Evolutionary conservation across 148 eudicot genomes (phyloP), one percentile per base, ranked within the genome.

Genomic region (Silene uniflora): DNA sequence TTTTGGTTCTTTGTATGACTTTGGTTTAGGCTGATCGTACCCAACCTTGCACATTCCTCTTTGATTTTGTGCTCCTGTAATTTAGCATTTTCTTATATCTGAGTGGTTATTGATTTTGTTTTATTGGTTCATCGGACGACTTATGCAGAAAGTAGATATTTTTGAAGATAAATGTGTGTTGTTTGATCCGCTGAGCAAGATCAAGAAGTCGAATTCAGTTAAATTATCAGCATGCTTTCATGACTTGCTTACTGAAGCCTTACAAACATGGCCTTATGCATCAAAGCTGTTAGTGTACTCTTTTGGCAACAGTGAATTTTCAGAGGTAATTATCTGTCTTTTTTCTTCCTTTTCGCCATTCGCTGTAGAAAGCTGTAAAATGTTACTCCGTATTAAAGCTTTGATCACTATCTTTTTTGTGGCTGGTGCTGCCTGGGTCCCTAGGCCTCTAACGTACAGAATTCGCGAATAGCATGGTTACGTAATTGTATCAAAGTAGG

Each of bases 191-290:
- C 13, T 56, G 76, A 39, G 32, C 47, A 46, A 55, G 44, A 66
- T 73, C 66, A 35, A 70, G 66, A 78, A 55, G 46, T 52, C 72
- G 4, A 23, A 67, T 59, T 47, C 46, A 73, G 67, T 78, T 18
- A 56, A 60, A 56, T 11, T 78, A 54, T 65, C 76, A 0, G 10
- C 66, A 10, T 6, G 22, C 66, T 78, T 24, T 65, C 73, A 18
- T 12, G 72, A 78, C 35, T 19, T 78, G 73, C 59, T 73, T 46
- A 54, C 75, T 56, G 73, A 52, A 56, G 76, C 81, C 42, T 67
- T 78, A 6, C 58, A 35, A 47, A 13, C 55, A 55, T 78, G 72
- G 22, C 72, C 65, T 64, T 73, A 56, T 22, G 66, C 76, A 66
- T 12, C 76, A 5, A 42, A 52, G 22, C 25, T 72, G 21, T 65